Conservation (phyloP, 1,284 basidiomycete species). For the Moesziomyces aphidis region DNA sequence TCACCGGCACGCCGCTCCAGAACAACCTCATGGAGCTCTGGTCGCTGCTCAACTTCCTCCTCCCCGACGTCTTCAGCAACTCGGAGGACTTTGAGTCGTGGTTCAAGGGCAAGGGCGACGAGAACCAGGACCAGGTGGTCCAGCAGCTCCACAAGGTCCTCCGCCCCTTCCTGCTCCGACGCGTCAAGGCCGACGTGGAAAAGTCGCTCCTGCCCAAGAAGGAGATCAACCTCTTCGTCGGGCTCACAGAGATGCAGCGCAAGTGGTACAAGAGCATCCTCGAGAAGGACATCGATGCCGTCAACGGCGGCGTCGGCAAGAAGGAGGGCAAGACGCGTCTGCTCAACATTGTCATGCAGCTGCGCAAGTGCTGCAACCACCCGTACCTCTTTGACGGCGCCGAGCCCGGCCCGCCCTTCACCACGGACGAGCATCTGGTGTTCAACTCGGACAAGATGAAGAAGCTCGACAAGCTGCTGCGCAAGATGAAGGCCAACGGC, state of each 20-base stretch:
- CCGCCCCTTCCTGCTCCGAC: conserved; percentile 89
- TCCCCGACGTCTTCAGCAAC: conserved; percentile 71
- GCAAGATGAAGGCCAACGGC: conserved; percentile 87
- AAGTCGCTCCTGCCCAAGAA: conserved; percentile 97
- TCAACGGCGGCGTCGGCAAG: conserved; percentile 78
- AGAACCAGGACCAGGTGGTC: conserved; percentile 82
- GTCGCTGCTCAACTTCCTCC: conserved; percentile 86
- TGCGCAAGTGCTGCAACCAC: conserved; percentile 74
- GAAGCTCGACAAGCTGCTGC: conserved; percentile 91
- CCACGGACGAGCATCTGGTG: conserved; percentile 96
- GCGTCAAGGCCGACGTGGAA: conserved; percentile 98
- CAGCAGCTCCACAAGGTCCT: conserved; percentile 98
- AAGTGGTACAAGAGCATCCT: conserved; percentile 85
- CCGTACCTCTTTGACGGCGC: conserved; percentile 72
- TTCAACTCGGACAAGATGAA: conserved; percentile 97
- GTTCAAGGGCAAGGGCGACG: conserved; percentile 74
- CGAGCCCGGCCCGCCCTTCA: conserved; percentile 96
- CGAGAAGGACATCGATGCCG: conserved; percentile 98
- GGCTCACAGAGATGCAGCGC: conserved; percentile 96
- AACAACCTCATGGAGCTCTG: conserved; percentile 98
- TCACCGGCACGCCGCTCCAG: conserved; percentile 96
- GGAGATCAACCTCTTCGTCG: conserved; percentile 99
- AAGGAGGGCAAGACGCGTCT: conserved; percentile 98
- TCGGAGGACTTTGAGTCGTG: conserved; percentile 76
- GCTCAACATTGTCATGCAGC: conserved; percentile 99